Evolutionary conservation across 2,329 filamentous ascomycete species (phyloP), one percentile per base, ranked within the genome.

Genomic region (Scedosporium boydii): DNA sequence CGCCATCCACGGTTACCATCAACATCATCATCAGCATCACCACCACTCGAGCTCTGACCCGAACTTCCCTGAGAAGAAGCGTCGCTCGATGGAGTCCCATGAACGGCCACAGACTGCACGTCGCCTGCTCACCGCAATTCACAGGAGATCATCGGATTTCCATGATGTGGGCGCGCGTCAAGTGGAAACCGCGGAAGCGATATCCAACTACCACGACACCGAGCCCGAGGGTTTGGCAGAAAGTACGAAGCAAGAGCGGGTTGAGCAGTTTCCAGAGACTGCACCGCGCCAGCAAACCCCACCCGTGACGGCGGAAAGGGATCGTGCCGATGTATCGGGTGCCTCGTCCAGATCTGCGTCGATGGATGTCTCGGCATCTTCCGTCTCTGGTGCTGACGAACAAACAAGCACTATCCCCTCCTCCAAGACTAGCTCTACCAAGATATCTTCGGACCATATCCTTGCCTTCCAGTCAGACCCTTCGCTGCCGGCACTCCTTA

Each of bases 401-500:
- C 72, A 78, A 1, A 74, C 77, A 4, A 82, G 81, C 64, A 81
- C 82, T 4, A 72, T 80, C 4, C 78, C 76, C 21, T 72, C n/a
- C 42, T 59, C 5, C 38, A 62, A 62, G 59, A 29, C 7, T 26
- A 57, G 23, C 61, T 60, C 44, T 38, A 48, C 23, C 57, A 64
- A 53, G 63, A 58, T 59, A 34, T 70, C 75, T 1, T 75, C 78
- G 3, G 79, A 80, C 5, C 75, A 78, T 7, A 80, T 81, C 67
- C 68, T 81, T 16, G 76, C 75, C 2, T 87, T 86, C 70, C 83
- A 82, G 62, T 87, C 85, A 3, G 85, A 87, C 60, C 85, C 84
- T 0, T 88, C 85, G 4, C 72, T 88, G 2, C 85, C 85, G 10
- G 84, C 85, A 6, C 74, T 87, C 6, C 76, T 87, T 10, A 87